Conservation (phyloP, 2,329 filamentous ascomycete genomes). For the Cercospora janseana region DNA sequence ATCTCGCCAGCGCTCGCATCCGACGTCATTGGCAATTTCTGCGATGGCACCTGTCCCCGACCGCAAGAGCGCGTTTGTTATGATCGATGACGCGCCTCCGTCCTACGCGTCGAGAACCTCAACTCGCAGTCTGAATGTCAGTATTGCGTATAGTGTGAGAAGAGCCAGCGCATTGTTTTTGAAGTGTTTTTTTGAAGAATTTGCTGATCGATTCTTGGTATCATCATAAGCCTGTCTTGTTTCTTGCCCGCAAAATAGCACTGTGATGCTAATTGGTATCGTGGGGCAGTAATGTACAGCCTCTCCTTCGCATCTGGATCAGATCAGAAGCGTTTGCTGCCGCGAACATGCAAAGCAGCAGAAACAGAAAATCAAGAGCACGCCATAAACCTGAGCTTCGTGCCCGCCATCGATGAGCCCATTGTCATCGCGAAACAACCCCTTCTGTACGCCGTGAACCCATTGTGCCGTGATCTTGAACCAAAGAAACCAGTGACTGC, state of each 20-base stretch:
- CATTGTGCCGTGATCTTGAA: constrained; percentile 31
- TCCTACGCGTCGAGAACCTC: constrained; percentile 2
- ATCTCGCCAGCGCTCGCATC: no score
- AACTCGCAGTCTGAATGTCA: constrained; percentile 7
- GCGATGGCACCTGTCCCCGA: no score
- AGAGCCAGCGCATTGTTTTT: background rate
- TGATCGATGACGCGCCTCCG: constrained; percentile 11
- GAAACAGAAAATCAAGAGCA: constrained; percentile 26
- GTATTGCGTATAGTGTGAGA: background rate
- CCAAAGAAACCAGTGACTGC: constrained; percentile 29
- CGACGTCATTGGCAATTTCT: no score
- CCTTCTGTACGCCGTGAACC: constrained; percentile 35
- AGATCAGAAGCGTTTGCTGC: constrained; percentile 30
- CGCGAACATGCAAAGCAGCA: constrained; percentile 24
- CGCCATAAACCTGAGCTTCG: constrained; percentile 33
- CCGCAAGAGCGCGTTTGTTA: constrained; percentile 8
- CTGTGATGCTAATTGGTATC: constrained; percentile 23
- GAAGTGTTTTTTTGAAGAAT: no score
- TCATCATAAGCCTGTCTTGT: constrained; percentile 33
- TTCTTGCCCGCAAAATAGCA: constrained; percentile 25
- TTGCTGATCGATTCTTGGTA: constrained; percentile 31
- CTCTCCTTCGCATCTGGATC: constrained; percentile 29
- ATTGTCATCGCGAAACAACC: constrained; percentile 37
- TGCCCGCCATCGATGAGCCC: constrained; percentile 37
- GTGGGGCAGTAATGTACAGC: constrained; percentile 32